Percentiles rank a stretch among this genome's conserved stretches.
Conservation (phyloP, 345 rosid genomes). For the Pistacia integerrima region DNA sequence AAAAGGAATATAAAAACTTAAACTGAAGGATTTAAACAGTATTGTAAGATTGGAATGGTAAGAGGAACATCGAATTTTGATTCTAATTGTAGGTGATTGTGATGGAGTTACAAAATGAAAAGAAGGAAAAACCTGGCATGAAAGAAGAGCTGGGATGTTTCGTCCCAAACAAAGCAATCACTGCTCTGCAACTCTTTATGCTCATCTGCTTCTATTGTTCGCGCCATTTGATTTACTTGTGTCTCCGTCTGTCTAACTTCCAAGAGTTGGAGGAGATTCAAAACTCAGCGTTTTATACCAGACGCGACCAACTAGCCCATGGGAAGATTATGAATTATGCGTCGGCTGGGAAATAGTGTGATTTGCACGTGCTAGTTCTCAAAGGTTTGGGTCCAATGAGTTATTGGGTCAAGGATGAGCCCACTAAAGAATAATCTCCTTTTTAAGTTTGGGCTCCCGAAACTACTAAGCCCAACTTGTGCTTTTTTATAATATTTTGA, state of each 20-base stretch:
- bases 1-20: too few species aligned
- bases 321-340: too few species aligned
- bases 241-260: not conserved
- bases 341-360: too few species aligned
- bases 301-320: not conserved
- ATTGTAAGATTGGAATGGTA: too few species aligned
- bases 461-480: too few species aligned
- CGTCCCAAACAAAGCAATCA: constrained; percentile 74
- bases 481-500: too few species aligned
- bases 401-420: not conserved
- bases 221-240: constrained; percentile 29
- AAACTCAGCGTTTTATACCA: not conserved
- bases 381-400: not conserved
- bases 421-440: not conserved
- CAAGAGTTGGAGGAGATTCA: not conserved
- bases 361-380: too few species aligned
- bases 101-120: not conserved
- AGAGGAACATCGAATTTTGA: too few species aligned
- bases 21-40: too few species aligned
- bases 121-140: constrained; percentile 57
- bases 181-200: constrained; percentile 16
- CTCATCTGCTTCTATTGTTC: constrained; percentile 31
- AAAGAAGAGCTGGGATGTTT: constrained; percentile 54
- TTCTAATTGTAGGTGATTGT: not conserved
- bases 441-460: not conserved